A percentile compares a stretch with the other conserved stretches of the same genome.
Evolutionary conservation across 164 flowering plant species (phyloP).

Genomic region (Stephania yunnanensis): DNA sequence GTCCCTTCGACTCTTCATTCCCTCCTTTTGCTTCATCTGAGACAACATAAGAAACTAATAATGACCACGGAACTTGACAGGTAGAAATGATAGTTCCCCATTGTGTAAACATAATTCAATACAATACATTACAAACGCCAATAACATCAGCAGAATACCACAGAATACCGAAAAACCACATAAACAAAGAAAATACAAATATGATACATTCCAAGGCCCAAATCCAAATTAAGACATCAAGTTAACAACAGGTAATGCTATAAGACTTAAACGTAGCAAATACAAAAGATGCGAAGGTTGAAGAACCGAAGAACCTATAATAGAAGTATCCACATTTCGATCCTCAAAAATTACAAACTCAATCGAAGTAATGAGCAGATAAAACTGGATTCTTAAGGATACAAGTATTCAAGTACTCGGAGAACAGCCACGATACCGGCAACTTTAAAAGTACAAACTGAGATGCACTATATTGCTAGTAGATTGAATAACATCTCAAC

Average conservation of each 20-base stretch:
- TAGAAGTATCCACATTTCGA: neutral
- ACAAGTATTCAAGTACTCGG: neutral
- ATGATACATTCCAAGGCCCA: neutral
- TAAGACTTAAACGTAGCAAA: neutral
- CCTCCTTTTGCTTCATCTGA: conserved; percentile 38
- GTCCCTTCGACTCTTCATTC: conserved; percentile 43
- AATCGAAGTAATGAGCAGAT: too few species aligned
- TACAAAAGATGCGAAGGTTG: neutral
- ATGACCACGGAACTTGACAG: neutral
- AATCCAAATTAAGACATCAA: neutral
- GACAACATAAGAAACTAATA: conserved; percentile 6
- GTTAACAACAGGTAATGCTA: neutral
- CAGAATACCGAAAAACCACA: neutral
- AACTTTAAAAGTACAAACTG: neutral
- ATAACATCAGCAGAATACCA: neutral
- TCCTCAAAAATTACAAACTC: neutral
- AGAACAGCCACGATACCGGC: neutral
- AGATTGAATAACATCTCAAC: neutral
- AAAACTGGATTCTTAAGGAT: neutral
- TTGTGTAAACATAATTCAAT: neutral
- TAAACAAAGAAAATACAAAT: neutral
- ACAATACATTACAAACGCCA: neutral
- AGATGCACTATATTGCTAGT: neutral
- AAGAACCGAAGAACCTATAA: neutral
- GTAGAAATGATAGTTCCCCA: neutral